Percentiles rank a stretch among this genome's conserved stretches.
Evolutionary conservation across 2,329 filamentous ascomycete species (phyloP).

Genomic region (Botrytis byssoidea): DNA sequence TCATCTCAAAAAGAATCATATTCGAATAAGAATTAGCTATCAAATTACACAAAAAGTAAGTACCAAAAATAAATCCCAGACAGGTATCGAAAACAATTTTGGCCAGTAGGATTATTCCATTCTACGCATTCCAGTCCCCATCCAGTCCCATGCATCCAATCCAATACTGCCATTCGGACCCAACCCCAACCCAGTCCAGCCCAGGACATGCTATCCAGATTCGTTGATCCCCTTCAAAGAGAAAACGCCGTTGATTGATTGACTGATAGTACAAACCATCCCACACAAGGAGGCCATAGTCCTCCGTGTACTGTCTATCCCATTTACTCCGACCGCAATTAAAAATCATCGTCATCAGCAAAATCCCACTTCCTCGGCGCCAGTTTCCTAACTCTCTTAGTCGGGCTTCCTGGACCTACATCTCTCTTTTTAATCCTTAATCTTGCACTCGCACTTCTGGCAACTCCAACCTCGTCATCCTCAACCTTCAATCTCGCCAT

Average conservation of each 20-base stretch:
- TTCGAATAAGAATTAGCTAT: neutral
- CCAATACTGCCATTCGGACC: neutral
- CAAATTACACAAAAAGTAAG: neutral
- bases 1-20: neutral
- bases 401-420: slow-evolving; percentile 24
- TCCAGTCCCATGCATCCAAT: neutral
- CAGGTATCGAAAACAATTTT: slow-evolving; percentile 11
- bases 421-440: slow-evolving; percentile 3
- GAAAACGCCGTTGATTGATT: neutral
- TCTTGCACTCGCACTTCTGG: neutral
- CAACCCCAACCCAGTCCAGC: neutral
- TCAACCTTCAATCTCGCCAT: slow-evolving; percentile 3
- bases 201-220: neutral
- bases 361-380: slow-evolving; percentile 38
- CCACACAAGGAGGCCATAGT: neutral
- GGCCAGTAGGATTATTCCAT: neutral
- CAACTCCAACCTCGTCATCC: slow-evolving; percentile 4
- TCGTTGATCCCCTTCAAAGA: neutral
- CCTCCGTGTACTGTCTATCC: neutral
- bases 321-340: neutral
- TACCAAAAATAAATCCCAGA: neutral
- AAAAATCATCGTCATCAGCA: slow-evolving; percentile 32
- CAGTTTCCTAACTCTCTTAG: slow-evolving; percentile 37
- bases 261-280: neutral
- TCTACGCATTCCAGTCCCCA: neutral